Percentiles rank a stretch among this genome's conserved stretches.
Evolutionary conservation across 2,329 filamentous ascomycete species (phyloP).

Genomic region (Epichloe sibirici): DNA sequence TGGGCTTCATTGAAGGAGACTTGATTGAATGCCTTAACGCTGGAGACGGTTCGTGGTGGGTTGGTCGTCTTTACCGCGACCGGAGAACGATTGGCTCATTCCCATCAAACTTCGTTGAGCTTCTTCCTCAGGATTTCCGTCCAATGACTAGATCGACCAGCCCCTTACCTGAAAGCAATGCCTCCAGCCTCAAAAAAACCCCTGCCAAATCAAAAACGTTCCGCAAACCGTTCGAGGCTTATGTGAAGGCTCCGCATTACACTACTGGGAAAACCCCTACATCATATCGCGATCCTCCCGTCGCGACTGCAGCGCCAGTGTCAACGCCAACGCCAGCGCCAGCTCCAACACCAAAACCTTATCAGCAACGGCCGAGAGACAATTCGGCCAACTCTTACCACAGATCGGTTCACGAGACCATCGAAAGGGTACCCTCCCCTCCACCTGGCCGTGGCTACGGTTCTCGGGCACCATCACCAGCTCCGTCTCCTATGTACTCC

Average conservation of each 20-base stretch:
- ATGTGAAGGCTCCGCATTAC: constrained; percentile 54
- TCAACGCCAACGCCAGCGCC: constrained; percentile 7
- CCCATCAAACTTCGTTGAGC: constrained; percentile 92
- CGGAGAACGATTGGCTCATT: constrained; percentile 85
- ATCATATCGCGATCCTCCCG: constrained; percentile 35
- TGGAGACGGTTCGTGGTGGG: constrained; percentile 98
- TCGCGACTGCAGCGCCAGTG: constrained; percentile 11
- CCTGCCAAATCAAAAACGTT: constrained; percentile 51
- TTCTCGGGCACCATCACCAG: constrained; percentile 20
- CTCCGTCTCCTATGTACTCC: constrained; percentile 11
- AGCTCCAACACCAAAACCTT: constrained; percentile 12
- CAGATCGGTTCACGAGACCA: constrained; percentile 10
- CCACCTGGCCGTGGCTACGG: constrained; percentile 17
- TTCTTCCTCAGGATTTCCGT: constrained; percentile 74
- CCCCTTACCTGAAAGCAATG: constrained; percentile 44
- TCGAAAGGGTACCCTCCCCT: constrained; percentile 10
- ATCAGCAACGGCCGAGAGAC: constrained; percentile 8
- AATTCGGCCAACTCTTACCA: constrained; percentile 17
- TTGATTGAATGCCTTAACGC: constrained; percentile 97
- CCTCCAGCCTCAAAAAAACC: constrained; percentile 40
- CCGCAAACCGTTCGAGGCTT: constrained; percentile 55
- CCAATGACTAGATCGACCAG: constrained; percentile 54
- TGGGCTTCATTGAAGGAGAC: constrained; percentile 95
- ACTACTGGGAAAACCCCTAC: constrained; percentile 50
- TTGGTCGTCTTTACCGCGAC: constrained; percentile 79